Evolutionary conservation across 805 yeast species (phyloP), one percentile per base, ranked within the genome.

Genomic region (Candida morakotiae): DNA sequence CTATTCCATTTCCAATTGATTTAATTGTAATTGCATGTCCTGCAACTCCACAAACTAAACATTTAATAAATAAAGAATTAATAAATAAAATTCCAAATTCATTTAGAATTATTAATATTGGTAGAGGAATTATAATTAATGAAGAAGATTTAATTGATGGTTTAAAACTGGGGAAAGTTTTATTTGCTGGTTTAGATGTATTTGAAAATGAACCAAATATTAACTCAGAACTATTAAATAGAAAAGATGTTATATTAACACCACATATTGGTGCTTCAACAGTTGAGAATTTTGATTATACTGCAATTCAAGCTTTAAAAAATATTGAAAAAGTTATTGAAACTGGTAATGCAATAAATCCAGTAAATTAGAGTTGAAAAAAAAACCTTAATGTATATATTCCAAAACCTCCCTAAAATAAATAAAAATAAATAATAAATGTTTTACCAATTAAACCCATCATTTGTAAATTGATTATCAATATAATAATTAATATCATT

Each of bases 251-350:
- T 11, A 58, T 79, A 0, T 58, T 81, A 30, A 69, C 83, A 9
- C 93, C 93, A 2, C 93, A 85, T 55, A 53, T 83, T 32, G 93
- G 87, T 0, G 79, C 87, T 16, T 72, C 82, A 4, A 81, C 87
- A 0, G 52, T 59, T 8, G 81, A 79, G 42, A 76, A 76, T 47
- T 74, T 72, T 43, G 63, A 69, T 39, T 55, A 57, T 16, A 75
- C 84, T 26, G 75, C 82, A 1, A 51, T 60, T 5, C 60, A 60
- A 30, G 79, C 86, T 17, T 53, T 83, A 53, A 55, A 67, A 35
- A 83, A 83, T 52, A 73, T 83, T 18, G 69, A 69, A 10, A 55
- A 64, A 35, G 69, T 67, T 20, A 40, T 69, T 19, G 54, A 55
- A n/a, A 68, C 68, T 2, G 71, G 66, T 1, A 44, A 45, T 4